Base-by-base conservation (phyloP, 2,329 filamentous ascomycete genomes). In the Passalora sequoiae region DNA sequence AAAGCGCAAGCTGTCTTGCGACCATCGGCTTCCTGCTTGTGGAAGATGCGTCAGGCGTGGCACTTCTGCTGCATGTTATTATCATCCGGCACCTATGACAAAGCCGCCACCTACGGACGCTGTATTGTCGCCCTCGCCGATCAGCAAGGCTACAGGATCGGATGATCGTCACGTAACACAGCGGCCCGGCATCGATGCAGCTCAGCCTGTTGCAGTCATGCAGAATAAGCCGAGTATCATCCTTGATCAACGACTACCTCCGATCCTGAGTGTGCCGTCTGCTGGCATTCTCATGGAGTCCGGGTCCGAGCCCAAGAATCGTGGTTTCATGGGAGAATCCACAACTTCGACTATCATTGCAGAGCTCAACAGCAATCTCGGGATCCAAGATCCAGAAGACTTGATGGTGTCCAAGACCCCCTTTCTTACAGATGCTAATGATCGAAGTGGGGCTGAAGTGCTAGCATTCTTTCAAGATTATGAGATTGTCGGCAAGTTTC, bases 31-130 rank as follows among this genome's bases (percentile, higher is more conserved):
- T 12, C 54, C 54, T 13, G 40, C 38, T 6, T 57, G 54, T 39
- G 46, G 44, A 19, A 40, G 54, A 39, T 57, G 54, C 29, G 31
- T 53, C 6, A 44, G 48, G 27, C 38, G 54, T 8, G 47, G 46
- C 8, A 45, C 48, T 5, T 31, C 40, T 9, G 40, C 40, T 27
- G 33, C 43, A 4, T 57, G 53, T 42, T 47, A 44, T 27, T 57
- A 57, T 38, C 54, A 57, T 40, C 54, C 54, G 22, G 54, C 54
- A 10, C 54, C 54, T 7, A 38, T 57, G 45, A 57, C 54, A 5
- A 51, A 39, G 20, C 13, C 25, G 27, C 25, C n/a, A 16, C n/a
- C n/a, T n/a, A n/a, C n/a, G n/a, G n/a, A n/a, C n/a, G n/a, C n/a
- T n/a, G n/a, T n/a, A n/a, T n/a, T n/a, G n/a, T n/a, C n/a, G n/a